Evolutionary conservation across 2,329 filamentous ascomycete genomes (phyloP).

Genomic region (Alternaria angustiovoidea): DNA sequence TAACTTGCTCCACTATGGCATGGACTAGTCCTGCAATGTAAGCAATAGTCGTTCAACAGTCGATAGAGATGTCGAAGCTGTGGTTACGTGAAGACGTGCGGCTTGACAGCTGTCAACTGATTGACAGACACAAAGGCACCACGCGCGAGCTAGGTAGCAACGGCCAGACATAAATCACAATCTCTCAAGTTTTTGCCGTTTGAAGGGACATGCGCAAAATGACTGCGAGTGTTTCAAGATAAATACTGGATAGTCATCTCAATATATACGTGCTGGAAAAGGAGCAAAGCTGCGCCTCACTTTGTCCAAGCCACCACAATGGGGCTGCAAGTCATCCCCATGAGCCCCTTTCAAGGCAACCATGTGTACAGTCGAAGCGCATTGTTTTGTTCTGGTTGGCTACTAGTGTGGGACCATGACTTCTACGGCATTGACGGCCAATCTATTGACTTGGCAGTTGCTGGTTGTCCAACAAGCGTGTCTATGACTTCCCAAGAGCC

Average conservation of each 20-base stretch:
- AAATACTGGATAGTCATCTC: background rate
- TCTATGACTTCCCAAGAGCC: conserved; percentile 41
- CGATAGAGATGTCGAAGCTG: background rate
- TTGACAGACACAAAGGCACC: conserved; percentile 23
- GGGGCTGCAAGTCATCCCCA: conserved; percentile 34
- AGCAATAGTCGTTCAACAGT: conserved; percentile 24
- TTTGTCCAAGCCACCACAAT: conserved; percentile 38
- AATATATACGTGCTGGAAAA: conserved; percentile 37
- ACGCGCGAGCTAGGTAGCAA: conserved; percentile 37
- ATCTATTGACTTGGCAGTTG: conserved; percentile 2
- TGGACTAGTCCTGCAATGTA: conserved; percentile 33
- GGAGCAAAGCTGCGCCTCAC: conserved; percentile 47
- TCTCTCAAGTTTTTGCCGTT: background rate
- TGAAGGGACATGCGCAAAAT: background rate
- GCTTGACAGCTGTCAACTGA: conserved; percentile 19
- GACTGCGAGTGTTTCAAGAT: background rate
- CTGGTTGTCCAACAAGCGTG: background rate
- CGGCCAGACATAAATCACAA: conserved; percentile 1
- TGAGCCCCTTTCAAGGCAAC: conserved; percentile 21
- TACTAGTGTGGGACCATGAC: conserved; percentile 10
- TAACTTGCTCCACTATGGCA: conserved; percentile 26
- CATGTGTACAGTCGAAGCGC: conserved; percentile 1
- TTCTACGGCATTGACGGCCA: conserved; percentile 8
- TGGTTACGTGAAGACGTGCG: background rate
- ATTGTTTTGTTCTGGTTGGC: conserved; percentile 9